Evolutionary conservation across 2,329 filamentous ascomycete genomes (phyloP), one percentile per base, ranked within the genome.

Genomic region (Iodosphaeria phyllophila): DNA sequence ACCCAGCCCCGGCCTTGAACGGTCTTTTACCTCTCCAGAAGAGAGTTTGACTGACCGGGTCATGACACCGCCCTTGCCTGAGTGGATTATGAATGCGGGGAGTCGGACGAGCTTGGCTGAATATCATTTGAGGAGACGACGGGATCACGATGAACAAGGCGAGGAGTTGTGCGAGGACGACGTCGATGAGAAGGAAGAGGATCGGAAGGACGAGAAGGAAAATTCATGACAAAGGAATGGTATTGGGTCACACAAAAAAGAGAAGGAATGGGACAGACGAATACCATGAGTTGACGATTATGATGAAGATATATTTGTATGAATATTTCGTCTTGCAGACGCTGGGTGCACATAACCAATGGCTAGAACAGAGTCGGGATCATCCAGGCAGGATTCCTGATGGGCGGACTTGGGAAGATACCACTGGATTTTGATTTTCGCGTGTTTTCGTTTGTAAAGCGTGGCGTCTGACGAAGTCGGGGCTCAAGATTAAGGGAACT

Each of bases 51-150:
- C 24, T 12, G 58, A 60, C 36, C 48, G 56, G 23, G 54, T 53
- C 19, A 54, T 70, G 49, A 69, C 64, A 7, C 64, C 67, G 8
- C 65, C 65, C 2, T 66, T 72, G 20, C 67, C 67, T 1, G 64
- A 68, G 5, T 73, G 64, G 57, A 58, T 71, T 18, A 42, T 73
- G 28, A 59, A 54, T 29, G 58, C 60, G 1, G 60, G 61, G n/a
- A 45, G 54, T 25, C 51, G 56, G 28, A 53, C 52, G 14, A 66
- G 58, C 37, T 44, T 64, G 35, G 39, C 48, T n/a, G 53, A 50
- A 10, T 62, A 61, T 32, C 47, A 53, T 27, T 51, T 34, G 32
- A 48, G 51, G 28, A 53, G 46, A 41, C 39, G 37, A 25, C 36
- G 31, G 29, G 39, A 39, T 24, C n/a, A n/a, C n/a, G n/a, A n/a